Percentiles rank a stretch among this genome's conserved stretches.
phyloP scores from a whole-genome alignment of 1,139 yeast genomes.

The Suhomyces yuchorum region DNA sequence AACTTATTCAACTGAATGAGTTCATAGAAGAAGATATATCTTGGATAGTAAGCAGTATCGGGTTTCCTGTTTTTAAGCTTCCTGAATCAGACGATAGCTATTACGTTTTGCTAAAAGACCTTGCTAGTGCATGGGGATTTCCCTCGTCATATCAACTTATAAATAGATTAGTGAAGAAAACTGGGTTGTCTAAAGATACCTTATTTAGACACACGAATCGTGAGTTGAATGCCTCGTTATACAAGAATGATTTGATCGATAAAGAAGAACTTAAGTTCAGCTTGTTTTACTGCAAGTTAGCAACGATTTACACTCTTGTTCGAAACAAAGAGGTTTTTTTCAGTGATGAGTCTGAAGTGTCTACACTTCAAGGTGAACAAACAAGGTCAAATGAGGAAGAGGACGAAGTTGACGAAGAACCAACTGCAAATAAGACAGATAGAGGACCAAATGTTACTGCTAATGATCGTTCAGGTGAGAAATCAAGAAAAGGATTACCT shows the following conservation, averaged over 20 bases:
- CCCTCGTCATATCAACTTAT: constrained; percentile 50
- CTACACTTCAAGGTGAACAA: background rate
- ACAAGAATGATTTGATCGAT: constrained; percentile 24
- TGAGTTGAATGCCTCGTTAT: constrained; percentile 28
- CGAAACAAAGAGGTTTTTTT: constrained; percentile 23
- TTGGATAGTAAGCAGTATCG: constrained; percentile 8
- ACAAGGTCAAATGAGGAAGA: constrained; percentile 4
- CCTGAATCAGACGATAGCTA: constrained; percentile 10
- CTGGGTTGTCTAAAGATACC: constrained; percentile 23
- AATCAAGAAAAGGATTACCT: background rate
- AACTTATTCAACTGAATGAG: constrained; percentile 1
- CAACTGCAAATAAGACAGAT: background rate
- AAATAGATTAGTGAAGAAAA: constrained; percentile 26
- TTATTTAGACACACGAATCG: constrained; percentile 24
- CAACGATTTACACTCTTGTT: constrained; percentile 23
- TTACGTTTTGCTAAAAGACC: constrained; percentile 34
- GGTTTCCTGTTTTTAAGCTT: constrained; percentile 10
- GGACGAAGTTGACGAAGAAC: background rate
- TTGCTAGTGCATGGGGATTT: constrained; percentile 41
- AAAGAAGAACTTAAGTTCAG: constrained; percentile 21
- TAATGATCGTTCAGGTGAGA: background rate
- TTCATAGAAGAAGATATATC: constrained; percentile 8
- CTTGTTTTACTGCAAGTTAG: constrained; percentile 34
- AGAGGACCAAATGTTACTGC: background rate
- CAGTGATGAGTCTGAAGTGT: constrained; percentile 8